Evolutionary conservation across 306 rosid species (phyloP).

Genomic region (Biancaea sappan): DNA sequence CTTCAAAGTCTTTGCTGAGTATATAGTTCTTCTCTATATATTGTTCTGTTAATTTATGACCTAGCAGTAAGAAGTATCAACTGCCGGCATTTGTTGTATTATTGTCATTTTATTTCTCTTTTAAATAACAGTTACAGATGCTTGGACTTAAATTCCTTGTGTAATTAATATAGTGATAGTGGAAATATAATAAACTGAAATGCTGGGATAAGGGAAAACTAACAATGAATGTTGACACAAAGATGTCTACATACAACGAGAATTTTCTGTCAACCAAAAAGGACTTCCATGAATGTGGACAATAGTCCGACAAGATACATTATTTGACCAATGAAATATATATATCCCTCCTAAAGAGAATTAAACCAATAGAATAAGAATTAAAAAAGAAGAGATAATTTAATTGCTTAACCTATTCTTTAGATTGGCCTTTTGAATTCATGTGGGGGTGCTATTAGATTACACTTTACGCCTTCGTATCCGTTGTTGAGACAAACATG

Average conservation of each 20-base stretch:
- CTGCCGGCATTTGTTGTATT: neutral
- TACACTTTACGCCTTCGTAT: too few species aligned
- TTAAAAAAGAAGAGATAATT: neutral
- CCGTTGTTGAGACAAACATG: too few species aligned
- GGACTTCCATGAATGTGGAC: neutral
- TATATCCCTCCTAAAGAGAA: neutral
- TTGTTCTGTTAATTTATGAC: neutral
- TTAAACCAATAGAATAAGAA: neutral
- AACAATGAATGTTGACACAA: neutral
- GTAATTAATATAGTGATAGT: neutral
- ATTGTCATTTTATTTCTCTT: neutral
- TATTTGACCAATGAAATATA: neutral
- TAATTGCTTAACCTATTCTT: neutral
- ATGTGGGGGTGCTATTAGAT: too few species aligned
- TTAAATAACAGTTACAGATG: neutral
- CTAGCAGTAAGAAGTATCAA: neutral
- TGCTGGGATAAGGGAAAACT: neutral
- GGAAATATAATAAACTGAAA: neutral
- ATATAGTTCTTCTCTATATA: neutral
- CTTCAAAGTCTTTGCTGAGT: neutral
- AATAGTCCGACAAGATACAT: neutral
- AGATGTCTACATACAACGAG: neutral
- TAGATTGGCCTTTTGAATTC: neutral
- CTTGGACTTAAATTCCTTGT: neutral
- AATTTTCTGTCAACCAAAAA: neutral